Evolutionary conservation across 192 early-diverging fungal genomes (phyloP).

Genomic region (Rhizophlyctis rosea): DNA sequence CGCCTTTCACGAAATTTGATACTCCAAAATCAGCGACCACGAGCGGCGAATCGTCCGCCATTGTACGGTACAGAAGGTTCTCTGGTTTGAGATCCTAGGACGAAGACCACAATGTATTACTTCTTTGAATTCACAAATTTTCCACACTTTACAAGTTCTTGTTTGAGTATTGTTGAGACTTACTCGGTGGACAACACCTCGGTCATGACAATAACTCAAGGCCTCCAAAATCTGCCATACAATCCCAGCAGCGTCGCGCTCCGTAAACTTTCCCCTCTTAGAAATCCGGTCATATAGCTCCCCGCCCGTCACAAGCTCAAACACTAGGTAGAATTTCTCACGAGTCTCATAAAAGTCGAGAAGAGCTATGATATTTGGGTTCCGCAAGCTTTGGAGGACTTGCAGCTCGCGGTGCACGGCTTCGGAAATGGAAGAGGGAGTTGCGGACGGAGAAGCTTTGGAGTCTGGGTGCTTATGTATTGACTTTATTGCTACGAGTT

Average conservation of each 20-base stretch:
- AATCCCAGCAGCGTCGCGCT: constrained; percentile 77
- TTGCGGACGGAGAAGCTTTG: constrained; percentile 56
- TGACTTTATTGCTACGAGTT: constrained; percentile 74
- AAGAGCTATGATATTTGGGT: constrained; percentile 56
- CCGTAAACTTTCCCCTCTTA: constrained; percentile 61
- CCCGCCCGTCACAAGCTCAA: constrained; percentile 73
- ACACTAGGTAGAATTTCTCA: constrained; percentile 51
- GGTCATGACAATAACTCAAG: constrained; percentile 79
- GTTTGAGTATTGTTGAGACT: neutral
- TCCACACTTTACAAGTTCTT: neutral
- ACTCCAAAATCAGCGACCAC: constrained; percentile 59
- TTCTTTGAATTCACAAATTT: neutral
- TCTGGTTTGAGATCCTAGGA: constrained; percentile 46
- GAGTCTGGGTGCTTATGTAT: constrained; percentile 68
- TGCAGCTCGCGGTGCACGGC: constrained; percentile 69
- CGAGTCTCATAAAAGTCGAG: constrained; percentile 49
- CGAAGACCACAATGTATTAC: neutral
- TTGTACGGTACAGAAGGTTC: constrained; percentile 44
- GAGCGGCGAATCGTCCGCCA: constrained; percentile 29
- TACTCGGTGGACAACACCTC: constrained; percentile 83
- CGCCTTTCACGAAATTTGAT: constrained; percentile 46
- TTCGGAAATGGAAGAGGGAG: too few relatives aligned
- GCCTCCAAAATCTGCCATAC: constrained; percentile 74
- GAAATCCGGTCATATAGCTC: constrained; percentile 90
- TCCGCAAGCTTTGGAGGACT: constrained; percentile 64